Evolutionary conservation across 208 protist genomes (phyloP).

Genomic region (Trypanosoma theileri): DNA sequence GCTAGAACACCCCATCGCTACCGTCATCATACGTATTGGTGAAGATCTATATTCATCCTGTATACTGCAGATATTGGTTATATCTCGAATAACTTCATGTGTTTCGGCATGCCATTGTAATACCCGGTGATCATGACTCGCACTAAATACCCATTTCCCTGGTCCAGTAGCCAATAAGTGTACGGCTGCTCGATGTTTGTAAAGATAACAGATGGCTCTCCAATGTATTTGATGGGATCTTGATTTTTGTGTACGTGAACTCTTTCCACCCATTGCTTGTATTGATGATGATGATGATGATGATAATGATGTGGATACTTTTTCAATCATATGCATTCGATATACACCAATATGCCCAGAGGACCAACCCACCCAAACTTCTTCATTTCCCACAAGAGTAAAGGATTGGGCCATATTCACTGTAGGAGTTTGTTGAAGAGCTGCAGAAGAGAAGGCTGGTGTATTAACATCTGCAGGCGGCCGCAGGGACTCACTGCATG

Average conservation of each 20-base stretch:
- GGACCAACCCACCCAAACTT: slow-evolving; percentile 23
- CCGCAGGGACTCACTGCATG: slow-evolving; percentile 10
- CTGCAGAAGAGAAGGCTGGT: slow-evolving; percentile 1
- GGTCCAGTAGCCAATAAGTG: slow-evolving; percentile 15
- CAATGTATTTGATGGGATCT: background rate
- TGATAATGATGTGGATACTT: background rate
- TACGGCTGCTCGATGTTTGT: slow-evolving; percentile 17
- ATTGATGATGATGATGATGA: background rate
- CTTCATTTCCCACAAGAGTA: background rate
- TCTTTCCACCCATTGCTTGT: background rate
- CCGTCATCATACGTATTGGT: slow-evolving; percentile 15
- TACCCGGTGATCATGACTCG: slow-evolving; percentile 11
- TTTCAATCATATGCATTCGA: background rate
- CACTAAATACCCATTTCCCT: slow-evolving; percentile 20
- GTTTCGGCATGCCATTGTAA: slow-evolving; percentile 22
- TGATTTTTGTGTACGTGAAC: background rate
- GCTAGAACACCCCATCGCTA: slow-evolving; percentile 23
- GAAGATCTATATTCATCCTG: slow-evolving; percentile 14
- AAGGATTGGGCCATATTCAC: slow-evolving; percentile 13
- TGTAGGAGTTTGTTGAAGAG: slow-evolving; percentile 7
- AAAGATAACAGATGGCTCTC: background rate
- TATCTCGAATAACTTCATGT: slow-evolving; percentile 10
- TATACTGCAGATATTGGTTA: slow-evolving; percentile 8
- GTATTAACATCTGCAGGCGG: background rate
- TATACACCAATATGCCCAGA: slow-evolving; percentile 21